A percentile compares a stretch with the other conserved stretches of the same genome.
phyloP scores from a whole-genome alignment of 1,284 basidiomycete genomes.

The Schizophyllum commune region DNA sequence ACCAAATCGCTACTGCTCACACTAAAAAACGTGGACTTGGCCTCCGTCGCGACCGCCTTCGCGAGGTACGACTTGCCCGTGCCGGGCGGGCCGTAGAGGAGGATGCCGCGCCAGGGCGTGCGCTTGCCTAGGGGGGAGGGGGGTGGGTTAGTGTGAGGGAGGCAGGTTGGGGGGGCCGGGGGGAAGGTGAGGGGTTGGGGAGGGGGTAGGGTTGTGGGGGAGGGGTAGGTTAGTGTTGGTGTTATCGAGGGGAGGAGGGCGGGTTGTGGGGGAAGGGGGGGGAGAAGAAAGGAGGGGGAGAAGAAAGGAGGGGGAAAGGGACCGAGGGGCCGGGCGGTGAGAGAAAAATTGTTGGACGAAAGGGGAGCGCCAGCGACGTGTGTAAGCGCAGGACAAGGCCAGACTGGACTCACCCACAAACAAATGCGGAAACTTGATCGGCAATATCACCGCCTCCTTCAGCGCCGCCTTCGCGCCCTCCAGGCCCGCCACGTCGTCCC shows the following conservation, averaged over 20 bases:
- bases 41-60: slow-evolving; percentile 97
- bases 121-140: slow-evolving; percentile 60
- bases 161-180: no score
- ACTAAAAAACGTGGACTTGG: slow-evolving; percentile 98
- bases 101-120: slow-evolving; percentile 93
- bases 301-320: no score
- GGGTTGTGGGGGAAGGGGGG: no score
- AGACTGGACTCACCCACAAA: slow-evolving; percentile 74
- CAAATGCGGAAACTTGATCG: slow-evolving; percentile 97
- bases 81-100: slow-evolving; percentile 93
- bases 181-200: no score
- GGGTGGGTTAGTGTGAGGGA: background rate
- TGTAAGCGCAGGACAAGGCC: no score
- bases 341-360: no score
- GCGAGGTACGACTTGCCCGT: slow-evolving; percentile 95
- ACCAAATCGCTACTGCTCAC: slow-evolving; percentile 94
- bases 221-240: no score
- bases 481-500: slow-evolving; percentile 97
- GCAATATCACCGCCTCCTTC: slow-evolving; percentile 97
- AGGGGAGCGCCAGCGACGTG: no score
- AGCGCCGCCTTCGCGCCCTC: slow-evolving; percentile 92
- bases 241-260: no score
- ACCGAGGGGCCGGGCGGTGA: no score
- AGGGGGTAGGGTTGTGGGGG: no score
- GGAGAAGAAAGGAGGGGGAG: no score